Base-by-base conservation (phyloP, 352 stramenopile genomes). In the Globisporangium middletonii region DNA sequence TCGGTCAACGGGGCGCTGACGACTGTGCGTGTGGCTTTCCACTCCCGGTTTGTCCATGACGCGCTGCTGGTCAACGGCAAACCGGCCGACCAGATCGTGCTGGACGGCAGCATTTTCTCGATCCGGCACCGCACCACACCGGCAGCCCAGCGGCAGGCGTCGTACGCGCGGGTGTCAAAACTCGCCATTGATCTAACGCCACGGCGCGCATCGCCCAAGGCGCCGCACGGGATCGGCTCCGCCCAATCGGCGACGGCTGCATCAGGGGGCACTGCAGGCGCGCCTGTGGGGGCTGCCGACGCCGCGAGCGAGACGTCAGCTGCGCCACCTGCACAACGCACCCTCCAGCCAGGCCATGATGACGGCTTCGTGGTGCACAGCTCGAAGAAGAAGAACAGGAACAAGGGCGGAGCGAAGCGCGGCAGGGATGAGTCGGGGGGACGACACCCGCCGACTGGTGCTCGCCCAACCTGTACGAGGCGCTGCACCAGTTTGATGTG, bases 1-100 rank as follows among this genome's bases (percentile, higher is more conserved):
- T 55, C 50, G 5, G 3, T 28, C 5, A 12, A 1, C 5, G 9
- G 18, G 1, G 50, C 50, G 16, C 26, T 47, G 33, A 55, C 50
- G 7, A 55, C 15, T 12, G 50, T 55, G 33, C 50, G 33, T 4
- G 50, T 55, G 12, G 50, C 30, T 2, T 55, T 55, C 50, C 9
- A 33, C 11, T 4, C 13, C 11, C 11, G 4, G 50, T 26, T 4
- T 1, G 26, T 33, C 50, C 50, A 30, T 1, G 4, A 3, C 4
- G 28, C 12, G 23, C 30, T 55, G 30, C 7, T 55, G 11, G 15
- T 45, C 3, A 7, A 47, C 33, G 50, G 50, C 2, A 26, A 27
- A 5, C 50, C 50, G 1, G 18, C 50, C 16, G 50, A 55, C 18
- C 50, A 55, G 16, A 15, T 55, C 30, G 15, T 55, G 35, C 9